A percentile compares a stretch with the other conserved stretches of the same genome.
These are phyloP conservation scores for Neofusicoccum sp. DNA, from an alignment of 2,329 filamentous ascomycete species.

Conservation along the genomic window DNA sequence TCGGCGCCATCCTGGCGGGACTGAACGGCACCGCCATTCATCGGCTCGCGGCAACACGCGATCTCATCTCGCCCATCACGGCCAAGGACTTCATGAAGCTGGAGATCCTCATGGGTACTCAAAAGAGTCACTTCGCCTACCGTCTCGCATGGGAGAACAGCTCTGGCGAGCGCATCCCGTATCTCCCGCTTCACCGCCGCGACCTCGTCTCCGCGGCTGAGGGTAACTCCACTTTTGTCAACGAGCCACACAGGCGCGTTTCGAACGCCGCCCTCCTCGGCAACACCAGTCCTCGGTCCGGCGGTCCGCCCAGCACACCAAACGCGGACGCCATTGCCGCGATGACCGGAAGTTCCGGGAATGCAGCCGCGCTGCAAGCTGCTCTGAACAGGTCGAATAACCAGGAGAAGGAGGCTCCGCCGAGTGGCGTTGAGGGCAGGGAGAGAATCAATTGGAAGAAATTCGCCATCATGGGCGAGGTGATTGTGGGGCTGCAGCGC, in stretches of 20 bases:
- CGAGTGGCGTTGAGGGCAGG: constrained; percentile 43
- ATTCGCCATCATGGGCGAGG: constrained; percentile 93
- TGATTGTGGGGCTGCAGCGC: constrained; percentile 85
- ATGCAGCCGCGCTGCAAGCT: constrained; percentile 11
- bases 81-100: constrained; percentile 87
- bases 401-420: constrained; percentile 47
- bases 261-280: constrained; percentile 1
- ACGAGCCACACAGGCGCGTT: constrained; percentile 39
- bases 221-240: constrained; percentile 87
- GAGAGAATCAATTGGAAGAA: constrained; percentile 95
- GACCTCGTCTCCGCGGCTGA: constrained; percentile 92
- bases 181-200: constrained; percentile 84
- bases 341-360: constrained; percentile 2
- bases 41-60: constrained; percentile 77
- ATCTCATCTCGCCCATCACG: constrained; percentile 69
- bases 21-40: constrained; percentile 88
- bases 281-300: constrained; percentile 26
- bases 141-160: constrained; percentile 98
- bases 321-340: constrained; percentile 5
- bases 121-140: constrained; percentile 92
- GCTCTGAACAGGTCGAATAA: constrained; percentile 34
- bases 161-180: constrained; percentile 85
- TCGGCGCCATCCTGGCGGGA: constrained; percentile 91
- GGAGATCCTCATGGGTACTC: constrained; percentile 88
- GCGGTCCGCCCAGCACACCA: constrained; percentile 26